Conservation (phyloP, 2,329 filamentous ascomycete genomes). For the Fusarium tuaranense region DNA sequence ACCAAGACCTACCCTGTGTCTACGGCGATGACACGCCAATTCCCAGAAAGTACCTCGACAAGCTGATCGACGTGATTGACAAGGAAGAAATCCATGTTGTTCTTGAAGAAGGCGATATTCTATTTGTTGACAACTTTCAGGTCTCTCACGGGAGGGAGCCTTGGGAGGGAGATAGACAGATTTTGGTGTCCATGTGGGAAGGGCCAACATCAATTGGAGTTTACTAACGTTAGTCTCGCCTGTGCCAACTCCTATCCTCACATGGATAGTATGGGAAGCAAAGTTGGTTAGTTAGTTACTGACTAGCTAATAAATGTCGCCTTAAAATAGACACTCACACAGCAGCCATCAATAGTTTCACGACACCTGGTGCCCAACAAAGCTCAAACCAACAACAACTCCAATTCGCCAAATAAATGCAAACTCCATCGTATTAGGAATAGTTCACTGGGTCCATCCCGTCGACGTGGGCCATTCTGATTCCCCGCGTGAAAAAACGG, state of each 20-base stretch:
- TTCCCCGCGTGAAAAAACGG: neutral
- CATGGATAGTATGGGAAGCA: neutral
- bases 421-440: neutral
- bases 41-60: neutral
- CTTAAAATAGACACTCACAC: neutral
- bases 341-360: neutral
- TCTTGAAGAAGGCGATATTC: conserved; percentile 10
- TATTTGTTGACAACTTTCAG: conserved; percentile 23
- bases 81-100: neutral
- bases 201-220: conserved; percentile 9
- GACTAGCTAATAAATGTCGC: neutral
- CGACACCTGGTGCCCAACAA: neutral
- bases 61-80: neutral
- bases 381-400: neutral
- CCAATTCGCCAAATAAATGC: neutral
- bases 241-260: neutral
- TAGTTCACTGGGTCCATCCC: neutral
- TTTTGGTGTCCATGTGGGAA: conserved; percentile 29
- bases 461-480: neutral
- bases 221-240: neutral
- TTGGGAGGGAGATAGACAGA: conserved; percentile 25
- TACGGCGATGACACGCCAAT: neutral
- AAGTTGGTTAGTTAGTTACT: neutral
- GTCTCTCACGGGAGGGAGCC: conserved; percentile 24
- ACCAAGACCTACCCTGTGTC: neutral